These are phyloP conservation scores for Penicillium paradoxum DNA, from an alignment of 495 filamentous ascomycete species.

Conservation along the genomic window DNA sequence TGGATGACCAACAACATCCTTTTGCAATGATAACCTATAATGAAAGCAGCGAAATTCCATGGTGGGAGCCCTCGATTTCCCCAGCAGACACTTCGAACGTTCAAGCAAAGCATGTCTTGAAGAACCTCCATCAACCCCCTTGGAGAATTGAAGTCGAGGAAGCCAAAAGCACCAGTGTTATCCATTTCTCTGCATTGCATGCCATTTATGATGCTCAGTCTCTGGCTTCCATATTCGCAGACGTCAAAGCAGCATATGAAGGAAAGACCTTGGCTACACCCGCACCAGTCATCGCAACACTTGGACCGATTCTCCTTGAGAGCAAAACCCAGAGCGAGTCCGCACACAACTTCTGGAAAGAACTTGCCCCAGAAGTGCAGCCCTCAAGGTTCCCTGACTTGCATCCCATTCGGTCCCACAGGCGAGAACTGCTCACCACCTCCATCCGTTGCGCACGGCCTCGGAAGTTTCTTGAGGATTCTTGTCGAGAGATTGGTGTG, in stretches of 20 bases:
- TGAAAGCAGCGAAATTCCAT: slow-evolving; percentile 34
- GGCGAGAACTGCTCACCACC: slow-evolving; percentile 30
- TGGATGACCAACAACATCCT: slow-evolving; percentile 40
- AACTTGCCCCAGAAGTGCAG: slow-evolving; percentile 44
- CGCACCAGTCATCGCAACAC: slow-evolving; percentile 31
- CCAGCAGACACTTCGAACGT: slow-evolving; percentile 11
- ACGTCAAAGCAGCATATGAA: slow-evolving; percentile 43
- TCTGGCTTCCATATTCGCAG: slow-evolving; percentile 53
- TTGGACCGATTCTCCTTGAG: slow-evolving; percentile 50
- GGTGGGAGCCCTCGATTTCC: slow-evolving; percentile 26
- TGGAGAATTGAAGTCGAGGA: slow-evolving; percentile 43
- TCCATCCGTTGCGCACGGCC: slow-evolving; percentile 35
- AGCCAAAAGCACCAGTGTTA: slow-evolving; percentile 7
- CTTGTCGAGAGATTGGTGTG: slow-evolving; percentile 49
- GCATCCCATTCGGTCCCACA: slow-evolving; percentile 50
- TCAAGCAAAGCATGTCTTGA: slow-evolving; percentile 19
- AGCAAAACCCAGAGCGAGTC: slow-evolving; percentile 25
- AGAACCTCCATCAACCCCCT: slow-evolving; percentile 41
- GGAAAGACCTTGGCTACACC: slow-evolving; percentile 15
- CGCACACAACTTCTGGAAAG: slow-evolving; percentile 57
- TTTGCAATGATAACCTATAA: slow-evolving; percentile 65
- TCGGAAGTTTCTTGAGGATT: slow-evolving; percentile 44
- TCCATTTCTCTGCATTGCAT: slow-evolving; percentile 61
- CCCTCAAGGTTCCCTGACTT: slow-evolving; percentile 65
- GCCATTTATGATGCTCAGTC: slow-evolving; percentile 76